Percentiles rank a stretch among this genome's conserved stretches.
phyloP scores from a whole-genome alignment of 306 rosid genomes.

The Quercus agrifolia region DNA sequence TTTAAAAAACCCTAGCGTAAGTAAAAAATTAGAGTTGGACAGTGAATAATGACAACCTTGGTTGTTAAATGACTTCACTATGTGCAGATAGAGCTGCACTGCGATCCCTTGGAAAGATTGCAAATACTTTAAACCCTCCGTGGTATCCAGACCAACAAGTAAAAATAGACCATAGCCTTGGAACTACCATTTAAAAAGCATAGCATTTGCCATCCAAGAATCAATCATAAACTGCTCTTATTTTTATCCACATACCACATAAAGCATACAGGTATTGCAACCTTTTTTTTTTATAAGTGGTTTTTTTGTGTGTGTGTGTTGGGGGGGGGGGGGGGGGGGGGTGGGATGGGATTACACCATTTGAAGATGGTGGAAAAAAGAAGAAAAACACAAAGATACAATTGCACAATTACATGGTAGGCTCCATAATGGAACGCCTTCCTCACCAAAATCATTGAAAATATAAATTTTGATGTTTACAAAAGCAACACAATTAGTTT shows the following conservation, averaged over 20 bases:
- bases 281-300: too few relatives aligned
- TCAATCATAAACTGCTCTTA: neutral
- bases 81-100: neutral
- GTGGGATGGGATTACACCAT: neutral
- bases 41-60: neutral
- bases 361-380: neutral
- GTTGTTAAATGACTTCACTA: neutral
- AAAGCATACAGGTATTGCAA: neutral
- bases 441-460: neutral
- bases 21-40: neutral
- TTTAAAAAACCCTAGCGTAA: neutral
- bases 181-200: neutral
- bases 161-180: conserved; percentile 1
- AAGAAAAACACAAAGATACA: neutral
- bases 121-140: neutral
- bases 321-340: too few relatives aligned
- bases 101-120: neutral
- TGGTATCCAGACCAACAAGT: neutral
- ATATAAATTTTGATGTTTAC: neutral
- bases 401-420: neutral
- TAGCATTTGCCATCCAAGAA: neutral
- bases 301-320: too few relatives aligned
- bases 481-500: neutral
- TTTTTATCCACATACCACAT: neutral
- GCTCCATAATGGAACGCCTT: neutral